Conservation (phyloP, 2,329 filamentous ascomycete species). For the Aspergillus hiratsukae region DNA sequence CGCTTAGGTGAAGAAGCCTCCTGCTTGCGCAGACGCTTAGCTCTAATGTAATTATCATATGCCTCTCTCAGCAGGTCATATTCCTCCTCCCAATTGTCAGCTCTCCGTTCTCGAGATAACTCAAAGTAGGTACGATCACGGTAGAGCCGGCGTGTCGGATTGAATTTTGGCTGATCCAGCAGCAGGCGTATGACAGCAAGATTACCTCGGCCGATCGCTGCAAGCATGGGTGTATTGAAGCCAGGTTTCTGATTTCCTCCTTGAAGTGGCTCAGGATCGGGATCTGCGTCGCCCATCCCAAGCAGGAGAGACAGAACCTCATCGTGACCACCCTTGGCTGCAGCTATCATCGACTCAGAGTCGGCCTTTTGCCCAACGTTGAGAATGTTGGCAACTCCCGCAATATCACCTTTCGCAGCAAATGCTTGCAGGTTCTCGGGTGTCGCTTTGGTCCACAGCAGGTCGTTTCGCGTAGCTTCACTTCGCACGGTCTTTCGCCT, state of each 20-base stretch:
- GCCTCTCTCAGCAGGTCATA: conserved; percentile 71
- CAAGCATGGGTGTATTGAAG: conserved; percentile 85
- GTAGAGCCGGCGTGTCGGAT: conserved; percentile 70
- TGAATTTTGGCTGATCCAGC: conserved; percentile 71
- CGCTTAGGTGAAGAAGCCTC: conserved; percentile 37
- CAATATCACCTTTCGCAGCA: conserved; percentile 47
- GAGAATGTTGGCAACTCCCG: conserved; percentile 46
- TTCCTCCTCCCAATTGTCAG: conserved; percentile 88
- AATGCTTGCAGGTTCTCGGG: conserved; percentile 46
- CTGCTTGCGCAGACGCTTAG: conserved; percentile 31
- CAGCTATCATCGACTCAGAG: conserved; percentile 81
- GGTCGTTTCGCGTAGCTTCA: conserved; percentile 47
- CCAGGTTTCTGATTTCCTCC: conserved; percentile 54
- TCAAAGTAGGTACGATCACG: conserved; percentile 81
- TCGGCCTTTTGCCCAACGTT: conserved; percentile 58
- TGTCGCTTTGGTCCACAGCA: conserved; percentile 49
- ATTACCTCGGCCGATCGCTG: conserved; percentile 85
- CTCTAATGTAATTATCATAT: conserved; percentile 36
- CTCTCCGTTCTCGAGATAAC: conserved; percentile 74
- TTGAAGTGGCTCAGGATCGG: conserved; percentile 64
- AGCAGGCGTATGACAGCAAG: conserved; percentile 78
- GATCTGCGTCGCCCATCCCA: conserved; percentile 61
- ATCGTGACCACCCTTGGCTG: conserved; percentile 86
- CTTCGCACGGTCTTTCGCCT: conserved; percentile 46
- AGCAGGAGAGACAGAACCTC: conserved; percentile 76